A percentile compares a stretch with the other conserved stretches of the same genome.
Evolutionary conservation across 2,329 filamentous ascomycete species (phyloP).

Genomic region (Colletotrichum limetticola): DNA sequence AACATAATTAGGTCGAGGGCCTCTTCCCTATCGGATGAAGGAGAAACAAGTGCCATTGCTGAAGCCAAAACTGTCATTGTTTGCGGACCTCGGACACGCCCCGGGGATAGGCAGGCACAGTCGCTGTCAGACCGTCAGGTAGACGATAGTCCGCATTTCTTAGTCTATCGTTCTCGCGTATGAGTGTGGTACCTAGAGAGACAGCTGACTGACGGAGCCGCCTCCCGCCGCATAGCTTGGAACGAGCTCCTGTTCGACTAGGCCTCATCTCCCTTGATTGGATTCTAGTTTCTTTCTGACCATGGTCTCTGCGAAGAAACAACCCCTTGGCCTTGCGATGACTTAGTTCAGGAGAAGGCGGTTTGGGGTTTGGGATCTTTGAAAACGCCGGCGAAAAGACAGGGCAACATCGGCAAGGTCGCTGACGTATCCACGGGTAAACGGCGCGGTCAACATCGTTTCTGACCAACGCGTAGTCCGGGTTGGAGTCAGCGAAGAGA

Average conservation of each 20-base stretch:
- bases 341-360: background rate
- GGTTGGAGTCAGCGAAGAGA: background rate
- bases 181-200: background rate
- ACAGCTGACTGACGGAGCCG: background rate
- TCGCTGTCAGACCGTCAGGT: too few species aligned
- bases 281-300: background rate
- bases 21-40: slow-evolving; percentile 20
- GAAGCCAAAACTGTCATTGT: slow-evolving; percentile 28
- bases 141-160: too few species aligned
- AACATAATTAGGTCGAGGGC: slow-evolving; percentile 1
- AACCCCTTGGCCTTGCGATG: background rate
- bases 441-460: background rate
- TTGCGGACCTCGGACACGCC: slow-evolving; percentile 18
- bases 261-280: background rate
- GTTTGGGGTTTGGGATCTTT: background rate
- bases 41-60: slow-evolving; percentile 26
- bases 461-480: background rate
- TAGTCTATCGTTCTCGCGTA: background rate
- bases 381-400: background rate
- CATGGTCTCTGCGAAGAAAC: background rate
- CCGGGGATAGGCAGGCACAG: background rate
- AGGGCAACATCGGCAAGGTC: slow-evolving; percentile 9
- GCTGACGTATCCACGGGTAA: slow-evolving; percentile 24
- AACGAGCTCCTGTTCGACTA: background rate
- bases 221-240: background rate